Evolutionary conservation across 1,284 basidiomycete genomes (phyloP).

Genomic region (Bjerkandera adusta): DNA sequence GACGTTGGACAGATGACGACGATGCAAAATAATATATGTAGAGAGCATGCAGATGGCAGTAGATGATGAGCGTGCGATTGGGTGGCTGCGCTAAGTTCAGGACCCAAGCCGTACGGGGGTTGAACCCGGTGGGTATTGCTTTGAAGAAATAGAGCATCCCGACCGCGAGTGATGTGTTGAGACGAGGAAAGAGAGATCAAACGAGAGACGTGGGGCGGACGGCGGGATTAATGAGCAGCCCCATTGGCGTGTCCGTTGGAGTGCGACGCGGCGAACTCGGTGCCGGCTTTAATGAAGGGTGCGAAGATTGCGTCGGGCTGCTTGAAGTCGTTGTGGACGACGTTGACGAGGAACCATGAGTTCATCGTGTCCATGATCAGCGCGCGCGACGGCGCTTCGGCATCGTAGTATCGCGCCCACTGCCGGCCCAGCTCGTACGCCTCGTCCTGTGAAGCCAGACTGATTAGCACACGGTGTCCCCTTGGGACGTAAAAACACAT

Average conservation of each 20-base stretch:
- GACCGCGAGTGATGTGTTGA: constrained; percentile 21
- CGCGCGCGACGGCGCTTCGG: constrained; percentile 71
- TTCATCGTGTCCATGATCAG: constrained; percentile 83
- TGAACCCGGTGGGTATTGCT: constrained; percentile 57
- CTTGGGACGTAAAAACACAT: constrained; percentile 20
- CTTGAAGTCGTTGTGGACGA: constrained; percentile 97
- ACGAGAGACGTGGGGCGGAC: background rate
- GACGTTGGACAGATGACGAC: constrained; percentile 13
- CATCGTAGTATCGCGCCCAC: constrained; percentile 91
- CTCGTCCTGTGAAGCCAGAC: constrained; percentile 67
- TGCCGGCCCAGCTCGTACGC: constrained; percentile 94
- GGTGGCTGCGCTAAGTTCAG: constrained; percentile 30
- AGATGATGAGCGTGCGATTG: constrained; percentile 6
- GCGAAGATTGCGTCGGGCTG: constrained; percentile 82
- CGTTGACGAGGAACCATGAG: constrained; percentile 87
- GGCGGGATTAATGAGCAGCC: constrained; percentile 9
- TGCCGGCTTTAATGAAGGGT: constrained; percentile 79
- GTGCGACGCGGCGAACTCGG: constrained; percentile 49
- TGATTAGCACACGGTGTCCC: constrained; percentile 8
- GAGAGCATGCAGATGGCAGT: constrained; percentile 8
- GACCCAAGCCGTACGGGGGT: constrained; percentile 51
- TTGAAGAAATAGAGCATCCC: constrained; percentile 23
- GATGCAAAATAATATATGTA: constrained; percentile 15
- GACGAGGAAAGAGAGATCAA: constrained; percentile 7
- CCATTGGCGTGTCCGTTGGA: constrained; percentile 17